These are phyloP conservation scores for Garcia nutans DNA, from an alignment of 345 rosid species.

Conservation along the genomic window DNA sequence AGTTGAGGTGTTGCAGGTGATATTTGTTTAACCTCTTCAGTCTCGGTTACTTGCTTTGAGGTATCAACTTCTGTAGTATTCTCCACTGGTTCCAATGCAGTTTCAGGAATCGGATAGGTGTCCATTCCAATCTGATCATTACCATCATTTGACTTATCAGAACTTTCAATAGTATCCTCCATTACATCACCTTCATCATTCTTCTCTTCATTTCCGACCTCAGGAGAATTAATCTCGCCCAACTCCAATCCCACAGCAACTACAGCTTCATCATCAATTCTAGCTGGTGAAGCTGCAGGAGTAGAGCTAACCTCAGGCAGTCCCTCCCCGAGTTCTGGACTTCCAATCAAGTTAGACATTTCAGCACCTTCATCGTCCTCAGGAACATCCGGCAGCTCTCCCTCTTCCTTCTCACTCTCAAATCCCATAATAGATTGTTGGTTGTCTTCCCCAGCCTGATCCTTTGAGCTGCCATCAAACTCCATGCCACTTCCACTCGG, in stretches of 20 bases:
- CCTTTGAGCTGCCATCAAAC: constrained; percentile 48
- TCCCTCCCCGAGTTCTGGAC: constrained; percentile 56
- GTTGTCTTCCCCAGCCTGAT: constrained; percentile 50
- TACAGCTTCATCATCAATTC: constrained; percentile 48
- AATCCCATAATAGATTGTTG: constrained; percentile 42
- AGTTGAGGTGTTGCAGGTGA: constrained; percentile 46
- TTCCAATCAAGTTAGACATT: constrained; percentile 37
- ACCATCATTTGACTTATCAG: constrained; percentile 51
- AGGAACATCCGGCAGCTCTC: constrained; percentile 67
- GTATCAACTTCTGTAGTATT: constrained; percentile 34
- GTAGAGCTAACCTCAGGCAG: constrained; percentile 46
- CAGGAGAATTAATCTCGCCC: constrained; percentile 44
- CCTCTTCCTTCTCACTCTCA: constrained; percentile 85
- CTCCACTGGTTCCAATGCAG: constrained; percentile 22
- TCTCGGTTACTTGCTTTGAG: constrained; percentile 33
- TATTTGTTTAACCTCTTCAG: constrained; percentile 51
- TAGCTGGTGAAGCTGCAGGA: constrained; percentile 60
- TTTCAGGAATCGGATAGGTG: constrained; percentile 34
- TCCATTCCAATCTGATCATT: constrained; percentile 41
- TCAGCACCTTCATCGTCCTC: constrained; percentile 59
- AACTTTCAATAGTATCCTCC: constrained; percentile 51
- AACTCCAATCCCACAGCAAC: constrained; percentile 36
- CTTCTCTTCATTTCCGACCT: constrained; percentile 52
- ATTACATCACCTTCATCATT: constrained; percentile 56
- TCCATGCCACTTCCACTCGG: constrained; percentile 42